phyloP scores from a whole-genome alignment of 2,329 filamentous ascomycete genomes.

The Alternaria triticina region DNA sequence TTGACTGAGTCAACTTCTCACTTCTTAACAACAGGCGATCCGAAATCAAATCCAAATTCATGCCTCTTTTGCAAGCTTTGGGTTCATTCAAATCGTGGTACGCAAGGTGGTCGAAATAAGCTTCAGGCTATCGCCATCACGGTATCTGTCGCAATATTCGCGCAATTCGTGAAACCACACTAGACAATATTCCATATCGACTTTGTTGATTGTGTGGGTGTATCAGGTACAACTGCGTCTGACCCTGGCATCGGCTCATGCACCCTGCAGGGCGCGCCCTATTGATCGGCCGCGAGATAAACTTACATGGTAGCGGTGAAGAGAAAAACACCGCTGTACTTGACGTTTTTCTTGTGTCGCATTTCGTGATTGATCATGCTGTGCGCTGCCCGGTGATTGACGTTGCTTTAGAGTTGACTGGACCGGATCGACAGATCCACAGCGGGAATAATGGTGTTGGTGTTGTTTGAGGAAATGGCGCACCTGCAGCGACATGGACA shows the following conservation, averaged over 20 bases:
- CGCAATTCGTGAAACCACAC: neutral
- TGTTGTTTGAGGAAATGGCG: slow-evolving; percentile 18
- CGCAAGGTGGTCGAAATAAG: neutral
- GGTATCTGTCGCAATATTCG: neutral
- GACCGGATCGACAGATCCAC: slow-evolving; percentile 21
- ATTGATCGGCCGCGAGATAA: slow-evolving; percentile 8
- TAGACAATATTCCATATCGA: neutral
- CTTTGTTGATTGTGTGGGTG: neutral
- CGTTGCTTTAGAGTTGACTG: slow-evolving; percentile 28
- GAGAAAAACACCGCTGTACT: neutral
- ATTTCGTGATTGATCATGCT: slow-evolving; percentile 2
- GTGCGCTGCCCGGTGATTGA: slow-evolving; percentile 10
- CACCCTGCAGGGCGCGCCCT: slow-evolving; percentile 10
- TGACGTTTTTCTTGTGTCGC: neutral
- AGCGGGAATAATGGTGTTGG: slow-evolving; percentile 13
- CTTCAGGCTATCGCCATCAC: neutral
- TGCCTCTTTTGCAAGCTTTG: neutral
- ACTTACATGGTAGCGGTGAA: slow-evolving; percentile 7
- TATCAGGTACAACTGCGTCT: slow-evolving; percentile 8
- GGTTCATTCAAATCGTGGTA: neutral
- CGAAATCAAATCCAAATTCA: neutral
- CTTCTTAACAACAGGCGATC: too few relatives aligned
- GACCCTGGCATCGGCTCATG: neutral
- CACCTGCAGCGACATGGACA: neutral
- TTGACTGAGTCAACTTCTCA: too few relatives aligned